phyloP scores from a whole-genome alignment of 345 rosid genomes.

The Rhizophora mangle region DNA sequence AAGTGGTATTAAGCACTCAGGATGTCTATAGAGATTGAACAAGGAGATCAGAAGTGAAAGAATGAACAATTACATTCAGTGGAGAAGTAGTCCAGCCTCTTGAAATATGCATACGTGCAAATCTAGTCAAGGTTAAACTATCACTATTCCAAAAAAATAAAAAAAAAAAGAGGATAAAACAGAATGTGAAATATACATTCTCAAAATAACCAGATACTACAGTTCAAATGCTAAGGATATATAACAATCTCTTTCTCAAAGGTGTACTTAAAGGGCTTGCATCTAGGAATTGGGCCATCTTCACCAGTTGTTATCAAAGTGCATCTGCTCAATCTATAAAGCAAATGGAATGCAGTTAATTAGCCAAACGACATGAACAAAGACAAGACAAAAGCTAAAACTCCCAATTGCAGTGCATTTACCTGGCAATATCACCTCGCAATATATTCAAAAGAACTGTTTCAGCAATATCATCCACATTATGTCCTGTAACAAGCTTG shows the following conservation, averaged over 20 bases:
- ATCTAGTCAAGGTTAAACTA: constrained; percentile 48
- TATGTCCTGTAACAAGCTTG: constrained; percentile 87
- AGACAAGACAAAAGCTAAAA: constrained; percentile 5
- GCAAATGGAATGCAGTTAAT: background rate
- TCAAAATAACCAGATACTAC: background rate
- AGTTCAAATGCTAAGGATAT: constrained; percentile 52
- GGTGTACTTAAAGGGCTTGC: constrained; percentile 94
- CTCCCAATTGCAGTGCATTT: constrained; percentile 5
- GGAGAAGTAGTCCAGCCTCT: constrained; percentile 96
- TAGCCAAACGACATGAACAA: background rate
- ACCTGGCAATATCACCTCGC: constrained; percentile 96
- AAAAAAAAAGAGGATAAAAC: background rate
- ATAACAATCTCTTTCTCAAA: constrained; percentile 97
- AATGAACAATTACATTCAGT: constrained; percentile 76
- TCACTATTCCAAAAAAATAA: constrained; percentile 1
- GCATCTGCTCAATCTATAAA: constrained; percentile 76
- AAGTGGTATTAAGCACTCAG: background rate
- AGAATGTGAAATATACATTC: constrained; percentile 6
- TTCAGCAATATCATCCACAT: constrained; percentile 97
- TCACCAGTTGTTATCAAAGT: constrained; percentile 87
- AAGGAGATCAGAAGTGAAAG: background rate
- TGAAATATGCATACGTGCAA: constrained; percentile 92
- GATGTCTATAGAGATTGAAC: background rate
- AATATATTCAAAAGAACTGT: constrained; percentile 83
- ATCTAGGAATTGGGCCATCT: constrained; percentile 93